phyloP scores from a whole-genome alignment of 1,284 basidiomycete species.

The Ustilago hordei region DNA sequence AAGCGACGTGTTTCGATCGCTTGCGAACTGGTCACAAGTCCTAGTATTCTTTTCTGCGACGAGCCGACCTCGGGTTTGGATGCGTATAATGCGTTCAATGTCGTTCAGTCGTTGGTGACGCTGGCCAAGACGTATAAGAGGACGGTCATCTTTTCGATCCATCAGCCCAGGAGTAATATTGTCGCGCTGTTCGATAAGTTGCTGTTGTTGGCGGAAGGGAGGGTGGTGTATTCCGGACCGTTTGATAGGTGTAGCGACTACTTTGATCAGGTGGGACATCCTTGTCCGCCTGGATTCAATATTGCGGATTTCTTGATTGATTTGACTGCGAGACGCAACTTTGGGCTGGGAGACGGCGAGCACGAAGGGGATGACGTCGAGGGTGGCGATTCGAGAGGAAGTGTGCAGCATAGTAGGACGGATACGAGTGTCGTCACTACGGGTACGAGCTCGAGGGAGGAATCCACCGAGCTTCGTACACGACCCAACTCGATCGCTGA shows the following conservation, averaged over 20 bases:
- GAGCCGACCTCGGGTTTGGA: constrained; percentile 92
- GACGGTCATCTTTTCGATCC: constrained; percentile 97
- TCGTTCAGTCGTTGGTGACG: constrained; percentile 86
- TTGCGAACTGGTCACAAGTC: constrained; percentile 96
- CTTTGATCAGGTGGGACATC: constrained; percentile 81
- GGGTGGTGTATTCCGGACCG: constrained; percentile 83
- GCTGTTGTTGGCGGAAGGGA: constrained; percentile 79
- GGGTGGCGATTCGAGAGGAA: constrained; percentile 9
- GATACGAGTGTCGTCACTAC: constrained; percentile 43
- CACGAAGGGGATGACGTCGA: constrained; percentile 21
- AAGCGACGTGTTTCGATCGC: constrained; percentile 78
- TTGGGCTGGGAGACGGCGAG: not conserved
- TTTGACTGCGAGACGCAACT: constrained; percentile 40
- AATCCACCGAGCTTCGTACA: constrained; percentile 73
- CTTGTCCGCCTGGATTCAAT: constrained; percentile 95
- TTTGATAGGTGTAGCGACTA: constrained; percentile 81
- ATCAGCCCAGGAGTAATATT: constrained; percentile 98
- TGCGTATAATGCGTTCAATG: constrained; percentile 93
- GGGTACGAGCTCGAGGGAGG: constrained; percentile 38
- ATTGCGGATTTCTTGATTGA: constrained; percentile 79
- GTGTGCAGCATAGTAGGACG: constrained; percentile 10
- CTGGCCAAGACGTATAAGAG: constrained; percentile 89
- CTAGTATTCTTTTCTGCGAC: constrained; percentile 93
- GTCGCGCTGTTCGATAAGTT: constrained; percentile 94
- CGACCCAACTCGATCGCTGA: constrained; percentile 76